Evolutionary conservation across 257 asterid species (phyloP).

Genomic region (Striga asiatica): DNA sequence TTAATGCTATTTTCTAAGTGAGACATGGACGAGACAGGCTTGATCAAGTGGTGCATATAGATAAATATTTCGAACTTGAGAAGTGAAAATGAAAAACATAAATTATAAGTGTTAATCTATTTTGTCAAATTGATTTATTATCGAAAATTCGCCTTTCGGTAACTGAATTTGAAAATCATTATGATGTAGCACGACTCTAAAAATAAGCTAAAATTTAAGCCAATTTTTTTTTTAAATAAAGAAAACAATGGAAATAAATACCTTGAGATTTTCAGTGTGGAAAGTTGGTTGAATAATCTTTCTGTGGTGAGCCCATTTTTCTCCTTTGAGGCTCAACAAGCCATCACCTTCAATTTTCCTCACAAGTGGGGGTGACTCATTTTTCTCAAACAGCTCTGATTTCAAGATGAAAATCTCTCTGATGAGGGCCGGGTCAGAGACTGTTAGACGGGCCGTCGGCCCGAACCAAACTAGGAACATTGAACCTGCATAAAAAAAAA

Average conservation of each 20-base stretch:
- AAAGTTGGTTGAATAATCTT: constrained; percentile 70
- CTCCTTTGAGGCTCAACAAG: constrained; percentile 61
- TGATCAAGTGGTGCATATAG: too few relatives aligned
- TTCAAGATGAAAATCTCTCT: constrained; percentile 57
- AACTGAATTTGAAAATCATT: too few relatives aligned
- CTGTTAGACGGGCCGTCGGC: constrained; percentile 57
- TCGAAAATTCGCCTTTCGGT: too few relatives aligned
- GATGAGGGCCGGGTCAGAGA: constrained; percentile 62
- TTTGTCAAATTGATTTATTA: too few relatives aligned
- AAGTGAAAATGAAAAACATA: too few relatives aligned
- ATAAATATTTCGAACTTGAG: too few relatives aligned
- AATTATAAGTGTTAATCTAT: too few relatives aligned
- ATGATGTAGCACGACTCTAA: too few relatives aligned
- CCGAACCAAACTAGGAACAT: constrained; percentile 85
- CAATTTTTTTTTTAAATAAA: too few relatives aligned
- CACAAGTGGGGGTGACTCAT: constrained; percentile 64
- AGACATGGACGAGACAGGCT: too few relatives aligned
- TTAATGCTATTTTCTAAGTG: too few relatives aligned
- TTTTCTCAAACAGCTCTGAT: constrained; percentile 72
- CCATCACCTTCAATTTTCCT: constrained; percentile 89
- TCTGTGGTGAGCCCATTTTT: constrained; percentile 93
- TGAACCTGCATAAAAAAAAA: constrained; percentile 36
- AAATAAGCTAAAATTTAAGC: too few relatives aligned
- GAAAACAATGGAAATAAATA: neutral
- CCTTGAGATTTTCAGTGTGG: constrained; percentile 83